These are phyloP conservation scores for Paramecium pentaurelia DNA, from an alignment of 73 alveolate genomes.

Conservation along the genomic window DNA sequence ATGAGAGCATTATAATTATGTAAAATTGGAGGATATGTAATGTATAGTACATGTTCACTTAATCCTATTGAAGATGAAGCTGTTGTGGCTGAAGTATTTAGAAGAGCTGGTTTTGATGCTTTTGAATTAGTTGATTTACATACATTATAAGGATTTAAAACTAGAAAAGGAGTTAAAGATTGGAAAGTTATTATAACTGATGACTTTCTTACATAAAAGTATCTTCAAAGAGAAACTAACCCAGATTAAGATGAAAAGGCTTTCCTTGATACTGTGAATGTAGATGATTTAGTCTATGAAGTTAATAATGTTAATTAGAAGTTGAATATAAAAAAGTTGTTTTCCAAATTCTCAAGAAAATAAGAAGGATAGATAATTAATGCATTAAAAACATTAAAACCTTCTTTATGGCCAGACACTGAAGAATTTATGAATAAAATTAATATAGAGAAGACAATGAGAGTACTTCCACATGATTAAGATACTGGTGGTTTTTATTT, in stretches of 20 bases:
- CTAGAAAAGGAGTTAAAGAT: conserved; percentile 79
- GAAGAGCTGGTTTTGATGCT: conserved; percentile 68
- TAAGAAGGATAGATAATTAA: conserved; percentile 53
- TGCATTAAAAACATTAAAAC: conserved; percentile 61
- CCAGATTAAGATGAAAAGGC: conserved; percentile 8
- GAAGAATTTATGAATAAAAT: conserved; percentile 47
- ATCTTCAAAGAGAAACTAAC: not conserved
- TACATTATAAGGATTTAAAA: conserved; percentile 70
- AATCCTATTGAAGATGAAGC: conserved; percentile 99
- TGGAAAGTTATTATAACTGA: conserved; percentile 83
- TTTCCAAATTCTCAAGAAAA: conserved; percentile 65
- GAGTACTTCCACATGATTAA: conserved; percentile 95
- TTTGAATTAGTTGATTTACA: conserved; percentile 81
- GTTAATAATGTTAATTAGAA: not conserved
- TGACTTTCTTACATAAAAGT: conserved; percentile 33
- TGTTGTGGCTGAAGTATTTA: conserved; percentile 82
- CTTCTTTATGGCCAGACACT: conserved; percentile 31
- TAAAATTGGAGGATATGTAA: conserved; percentile 92
- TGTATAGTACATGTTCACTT: conserved; percentile 98
- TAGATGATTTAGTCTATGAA: conserved; percentile 13
- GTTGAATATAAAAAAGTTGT: conserved; percentile 20
- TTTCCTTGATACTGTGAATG: not conserved
- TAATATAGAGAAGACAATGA: conserved; percentile 75
- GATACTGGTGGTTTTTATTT: conserved; percentile 96
- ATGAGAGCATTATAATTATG: conserved; percentile 84